A percentile compares a stretch with the other conserved stretches of the same genome.
Evolutionary conservation across 805 yeast genomes (phyloP).

Genomic region (Yamadazyma scolyti): DNA sequence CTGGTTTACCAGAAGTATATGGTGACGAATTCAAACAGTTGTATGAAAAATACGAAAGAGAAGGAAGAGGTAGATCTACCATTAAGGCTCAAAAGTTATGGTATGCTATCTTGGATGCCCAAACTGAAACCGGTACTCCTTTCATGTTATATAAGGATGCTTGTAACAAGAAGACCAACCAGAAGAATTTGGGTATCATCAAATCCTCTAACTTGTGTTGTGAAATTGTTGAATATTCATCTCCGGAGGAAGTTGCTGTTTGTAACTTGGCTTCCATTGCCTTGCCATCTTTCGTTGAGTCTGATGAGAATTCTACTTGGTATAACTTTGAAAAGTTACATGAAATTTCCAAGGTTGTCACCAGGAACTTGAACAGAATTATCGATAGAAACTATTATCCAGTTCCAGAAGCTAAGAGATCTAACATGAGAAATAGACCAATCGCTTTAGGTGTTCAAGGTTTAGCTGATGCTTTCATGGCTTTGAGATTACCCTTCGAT

Average conservation of each 20-base stretch:
- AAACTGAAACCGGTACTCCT: slow-evolving; percentile 64
- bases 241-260: slow-evolving; percentile 57
- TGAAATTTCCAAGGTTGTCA: slow-evolving; percentile 50
- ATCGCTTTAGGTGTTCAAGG: slow-evolving; percentile 65
- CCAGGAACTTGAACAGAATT: slow-evolving; percentile 53
- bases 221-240: slow-evolving; percentile 59
- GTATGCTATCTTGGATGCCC: slow-evolving; percentile 59
- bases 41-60: slow-evolving; percentile 49
- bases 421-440: slow-evolving; percentile 58
- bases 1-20: slow-evolving; percentile 51
- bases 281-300: slow-evolving; percentile 52
- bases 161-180: slow-evolving; percentile 56
- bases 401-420: slow-evolving; percentile 48
- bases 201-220: slow-evolving; percentile 62
- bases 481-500: slow-evolving; percentile 54
- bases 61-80: slow-evolving; percentile 46
- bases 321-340: slow-evolving; percentile 56
- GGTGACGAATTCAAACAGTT: slow-evolving; percentile 54
- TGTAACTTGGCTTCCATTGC: slow-evolving; percentile 62
- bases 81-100: slow-evolving; percentile 59
- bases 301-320: slow-evolving; percentile 39
- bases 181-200: slow-evolving; percentile 56
- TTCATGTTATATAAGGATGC: slow-evolving; percentile 64
- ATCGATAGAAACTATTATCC: slow-evolving; percentile 58
- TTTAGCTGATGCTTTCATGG: slow-evolving; percentile 56